Base-by-base conservation (phyloP, 169 alveolate species). In the Plasmodium sp. region DNA sequence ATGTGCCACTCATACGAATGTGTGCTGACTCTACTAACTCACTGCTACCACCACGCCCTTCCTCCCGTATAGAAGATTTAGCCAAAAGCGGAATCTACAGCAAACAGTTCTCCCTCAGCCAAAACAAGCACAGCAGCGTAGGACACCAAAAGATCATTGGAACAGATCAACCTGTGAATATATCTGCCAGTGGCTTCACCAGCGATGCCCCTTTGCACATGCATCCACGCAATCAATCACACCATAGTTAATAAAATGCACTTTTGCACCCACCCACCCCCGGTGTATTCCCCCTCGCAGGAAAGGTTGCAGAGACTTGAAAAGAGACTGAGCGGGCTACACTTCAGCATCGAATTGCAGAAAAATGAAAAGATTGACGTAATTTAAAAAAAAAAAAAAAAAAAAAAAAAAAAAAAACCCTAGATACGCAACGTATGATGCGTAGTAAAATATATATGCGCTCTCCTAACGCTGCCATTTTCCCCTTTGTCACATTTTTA, bases 311-410 rank as follows among this genome's bases (percentile, higher is more conserved):
- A 86, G 80, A 75, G 93, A 39, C 83, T 86, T 71, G 93, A 86
- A 48, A 86, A 86, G 71, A 75, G 93, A 86, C 72, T 86, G 4
- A 86, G 93, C 43, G 93, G 93, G 10, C 80, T 86, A 86, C 93
- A 86, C 43, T 86, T 86, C 48, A 75, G 85, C 71, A 86, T 86
- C 48, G 93, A 86, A 58, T 86, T 86, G 62, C 93, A 86, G 71
- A 86, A 86, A 86, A 86, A 86, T 86, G 93, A 86, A 86, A 86
- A 86, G 81, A 79, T 86, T 34, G 93, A 86, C 10, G 93, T 86
- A 86, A 86, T 77, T n/a, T 72, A 51, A 86, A 75, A 36, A 56
- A 22, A 34, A 81, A 81, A 43, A 5, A 74, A 41, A 85, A 85
- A 22, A 43, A 31, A 18, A 22, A 33, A 84, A 31, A 18, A 22